Percentiles rank a stretch among this genome's conserved stretches.
phyloP scores from a whole-genome alignment of 768 basidiomycete genomes.

The Leccinum variicolor region DNA sequence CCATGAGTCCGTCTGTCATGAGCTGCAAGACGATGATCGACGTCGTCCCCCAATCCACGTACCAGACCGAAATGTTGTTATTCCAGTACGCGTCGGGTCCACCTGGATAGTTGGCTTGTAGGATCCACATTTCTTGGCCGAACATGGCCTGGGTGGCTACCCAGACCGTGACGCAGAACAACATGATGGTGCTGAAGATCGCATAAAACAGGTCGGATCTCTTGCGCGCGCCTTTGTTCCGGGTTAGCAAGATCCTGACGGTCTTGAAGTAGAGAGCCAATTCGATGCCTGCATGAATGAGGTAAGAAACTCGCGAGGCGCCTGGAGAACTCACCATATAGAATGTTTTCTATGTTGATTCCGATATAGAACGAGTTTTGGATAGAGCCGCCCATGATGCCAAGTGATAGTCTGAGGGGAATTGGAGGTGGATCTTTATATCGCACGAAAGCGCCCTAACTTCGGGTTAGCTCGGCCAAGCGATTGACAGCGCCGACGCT shows the following conservation, averaged over 20 bases:
- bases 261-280: constrained; percentile 24
- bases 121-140: constrained; percentile 36
- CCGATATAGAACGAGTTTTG: constrained; percentile 16
- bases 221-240: not conserved
- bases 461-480: not conserved
- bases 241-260: constrained; percentile 8
- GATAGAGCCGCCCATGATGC: not conserved
- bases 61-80: constrained; percentile 24
- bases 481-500: not conserved
- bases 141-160: constrained; percentile 20
- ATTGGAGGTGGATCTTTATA: constrained; percentile 5
- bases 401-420: not conserved
- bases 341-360: constrained; percentile 14
- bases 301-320: not conserved
- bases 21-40: constrained; percentile 30
- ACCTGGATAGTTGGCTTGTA: constrained; percentile 31
- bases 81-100: constrained; percentile 33
- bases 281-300: constrained; percentile 17
- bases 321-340: constrained; percentile 20
- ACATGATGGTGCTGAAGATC: constrained; percentile 24
- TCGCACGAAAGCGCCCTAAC: not conserved
- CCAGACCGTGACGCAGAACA: constrained; percentile 31
- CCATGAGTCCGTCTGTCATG: constrained; percentile 33
- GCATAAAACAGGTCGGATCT: constrained; percentile 18
- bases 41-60: constrained; percentile 24